phyloP scores from a whole-genome alignment of 768 basidiomycete genomes.

The Multifurca ochricompacta region DNA sequence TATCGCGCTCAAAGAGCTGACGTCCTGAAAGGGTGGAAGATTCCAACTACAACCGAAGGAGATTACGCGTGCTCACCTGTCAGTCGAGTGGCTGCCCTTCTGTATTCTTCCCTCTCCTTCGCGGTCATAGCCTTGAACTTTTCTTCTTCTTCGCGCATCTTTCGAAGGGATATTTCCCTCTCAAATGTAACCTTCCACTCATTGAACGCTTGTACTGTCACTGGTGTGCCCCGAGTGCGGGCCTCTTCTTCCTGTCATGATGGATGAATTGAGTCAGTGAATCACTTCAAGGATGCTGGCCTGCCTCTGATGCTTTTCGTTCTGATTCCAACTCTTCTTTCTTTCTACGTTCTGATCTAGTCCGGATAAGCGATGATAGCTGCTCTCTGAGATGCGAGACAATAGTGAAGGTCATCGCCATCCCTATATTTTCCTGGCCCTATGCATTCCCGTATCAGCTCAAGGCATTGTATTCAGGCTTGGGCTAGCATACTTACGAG shows the following conservation, averaged over 20 bases:
- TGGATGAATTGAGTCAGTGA: slow-evolving; percentile 3
- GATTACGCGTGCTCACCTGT: slow-evolving; percentile 46
- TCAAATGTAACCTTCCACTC: slow-evolving; percentile 78
- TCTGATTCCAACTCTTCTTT: slow-evolving; percentile 68
- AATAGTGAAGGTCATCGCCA: slow-evolving; percentile 98
- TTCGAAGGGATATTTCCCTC: slow-evolving; percentile 50
- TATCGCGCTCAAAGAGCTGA: slow-evolving; percentile 85
- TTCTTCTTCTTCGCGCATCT: slow-evolving; percentile 71
- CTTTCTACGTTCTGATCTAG: slow-evolving; percentile 46
- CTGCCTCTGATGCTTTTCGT: slow-evolving; percentile 67
- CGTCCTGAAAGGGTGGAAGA: slow-evolving; percentile 48
- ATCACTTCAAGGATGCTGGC: slow-evolving; percentile 2
- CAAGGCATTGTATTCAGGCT: background rate
- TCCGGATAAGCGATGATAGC: slow-evolving; percentile 53
- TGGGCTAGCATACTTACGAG: slow-evolving; percentile 37
- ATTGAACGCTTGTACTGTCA: slow-evolving; percentile 74
- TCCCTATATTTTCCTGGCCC: slow-evolving; percentile 84
- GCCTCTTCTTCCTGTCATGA: slow-evolving; percentile 70
- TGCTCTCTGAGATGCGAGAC: slow-evolving; percentile 79
- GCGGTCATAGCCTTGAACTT: slow-evolving; percentile 56
- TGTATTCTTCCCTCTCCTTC: slow-evolving; percentile 84
- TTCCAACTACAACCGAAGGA: slow-evolving; percentile 3
- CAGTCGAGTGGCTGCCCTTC: slow-evolving; percentile 49
- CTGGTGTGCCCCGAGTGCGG: slow-evolving; percentile 84
- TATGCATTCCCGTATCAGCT: slow-evolving; percentile 24